Percentiles rank a stretch among this genome's conserved stretches.
Evolutionary conservation across 169 alveolate genomes (phyloP).

Genomic region (Theileria luwenshuni): DNA sequence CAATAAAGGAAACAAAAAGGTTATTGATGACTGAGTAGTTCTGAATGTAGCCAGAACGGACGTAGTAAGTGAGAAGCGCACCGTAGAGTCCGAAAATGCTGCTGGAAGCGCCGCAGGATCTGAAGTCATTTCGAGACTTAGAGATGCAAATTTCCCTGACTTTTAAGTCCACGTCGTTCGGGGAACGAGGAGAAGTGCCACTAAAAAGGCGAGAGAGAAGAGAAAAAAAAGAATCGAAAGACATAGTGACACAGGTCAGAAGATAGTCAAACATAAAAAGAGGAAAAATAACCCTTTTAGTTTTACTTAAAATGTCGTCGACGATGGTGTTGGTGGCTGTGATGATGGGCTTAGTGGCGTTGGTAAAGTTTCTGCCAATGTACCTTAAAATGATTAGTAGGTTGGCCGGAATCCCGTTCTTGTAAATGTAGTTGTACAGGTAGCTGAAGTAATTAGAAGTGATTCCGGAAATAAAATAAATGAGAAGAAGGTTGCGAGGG

Average conservation of each 20-base stretch:
- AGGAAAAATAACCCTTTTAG: slow-evolving; percentile 19
- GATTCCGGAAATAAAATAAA: slow-evolving; percentile 52
- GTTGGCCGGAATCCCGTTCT: slow-evolving; percentile 63
- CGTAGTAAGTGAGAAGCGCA: slow-evolving; percentile 50
- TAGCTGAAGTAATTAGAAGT: slow-evolving; percentile 62
- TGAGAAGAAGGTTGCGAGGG: slow-evolving; percentile 22
- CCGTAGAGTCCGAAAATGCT: slow-evolving; percentile 66
- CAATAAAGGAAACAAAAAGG: slow-evolving; percentile 20
- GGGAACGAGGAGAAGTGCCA: slow-evolving; percentile 8
- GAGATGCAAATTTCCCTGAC: slow-evolving; percentile 25
- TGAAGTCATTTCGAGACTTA: slow-evolving; percentile 14
- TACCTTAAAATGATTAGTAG: slow-evolving; percentile 29
- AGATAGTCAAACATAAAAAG: slow-evolving; percentile 32
- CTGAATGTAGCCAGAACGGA: slow-evolving; percentile 17
- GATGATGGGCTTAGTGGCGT: slow-evolving; percentile 23
- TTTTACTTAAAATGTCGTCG: slow-evolving; percentile 38
- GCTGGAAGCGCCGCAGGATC: slow-evolving; percentile 62
- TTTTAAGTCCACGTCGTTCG: slow-evolving; percentile 8
- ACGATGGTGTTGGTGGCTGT: slow-evolving; percentile 31
- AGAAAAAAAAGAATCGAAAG: background rate
- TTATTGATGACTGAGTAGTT: slow-evolving; percentile 26
- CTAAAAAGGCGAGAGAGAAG: slow-evolving; percentile 3
- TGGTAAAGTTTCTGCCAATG: slow-evolving; percentile 34
- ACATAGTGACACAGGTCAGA: slow-evolving; percentile 19
- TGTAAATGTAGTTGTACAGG: slow-evolving; percentile 52